phyloP scores from a whole-genome alignment of 2,329 filamentous ascomycete genomes.

The Hypoxylon sp. region DNA sequence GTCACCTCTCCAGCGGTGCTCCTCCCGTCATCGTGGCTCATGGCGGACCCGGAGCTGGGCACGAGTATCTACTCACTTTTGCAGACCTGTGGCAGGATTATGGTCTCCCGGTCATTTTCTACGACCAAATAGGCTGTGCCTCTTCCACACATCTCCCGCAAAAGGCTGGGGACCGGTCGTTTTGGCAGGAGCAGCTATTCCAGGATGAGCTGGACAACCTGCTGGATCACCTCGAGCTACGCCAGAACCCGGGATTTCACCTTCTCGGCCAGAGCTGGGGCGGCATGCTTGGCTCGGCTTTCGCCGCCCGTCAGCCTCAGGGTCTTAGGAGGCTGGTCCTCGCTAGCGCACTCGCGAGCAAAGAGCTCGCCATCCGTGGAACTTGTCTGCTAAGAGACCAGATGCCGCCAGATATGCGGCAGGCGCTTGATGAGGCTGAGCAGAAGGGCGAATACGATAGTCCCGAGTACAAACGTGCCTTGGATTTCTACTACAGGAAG shows the following conservation, averaged over 20 bases:
- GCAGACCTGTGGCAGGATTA: slow-evolving; percentile 22
- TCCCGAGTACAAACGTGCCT: slow-evolving; percentile 25
- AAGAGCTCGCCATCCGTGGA: slow-evolving; percentile 23
- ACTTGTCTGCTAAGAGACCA: slow-evolving; percentile 13
- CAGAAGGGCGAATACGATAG: slow-evolving; percentile 35
- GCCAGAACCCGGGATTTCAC: slow-evolving; percentile 31
- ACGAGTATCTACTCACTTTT: slow-evolving; percentile 39
- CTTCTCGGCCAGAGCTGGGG: slow-evolving; percentile 43
- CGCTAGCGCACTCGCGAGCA: slow-evolving; percentile 36
- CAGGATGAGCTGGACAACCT: slow-evolving; percentile 42
- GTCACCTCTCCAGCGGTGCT: slow-evolving; percentile 23
- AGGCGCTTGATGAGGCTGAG: slow-evolving; percentile 27
- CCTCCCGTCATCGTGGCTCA: slow-evolving; percentile 34
- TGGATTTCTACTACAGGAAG: slow-evolving; percentile 28
- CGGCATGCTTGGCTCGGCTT: slow-evolving; percentile 38
- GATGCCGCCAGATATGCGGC: slow-evolving; percentile 33
- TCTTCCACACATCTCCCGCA: slow-evolving; percentile 40
- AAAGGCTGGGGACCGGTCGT: slow-evolving; percentile 31
- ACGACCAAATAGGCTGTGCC: slow-evolving; percentile 44
- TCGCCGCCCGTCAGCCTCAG: slow-evolving; percentile 25
- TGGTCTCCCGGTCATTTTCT: slow-evolving; percentile 38
- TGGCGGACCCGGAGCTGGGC: slow-evolving; percentile 40
- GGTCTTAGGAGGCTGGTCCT: slow-evolving; percentile 36
- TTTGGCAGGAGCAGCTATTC: slow-evolving; percentile 40
- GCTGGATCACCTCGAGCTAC: slow-evolving; percentile 29